Conservation (phyloP, 345 rosid genomes). For the Salix viminalis region DNA sequence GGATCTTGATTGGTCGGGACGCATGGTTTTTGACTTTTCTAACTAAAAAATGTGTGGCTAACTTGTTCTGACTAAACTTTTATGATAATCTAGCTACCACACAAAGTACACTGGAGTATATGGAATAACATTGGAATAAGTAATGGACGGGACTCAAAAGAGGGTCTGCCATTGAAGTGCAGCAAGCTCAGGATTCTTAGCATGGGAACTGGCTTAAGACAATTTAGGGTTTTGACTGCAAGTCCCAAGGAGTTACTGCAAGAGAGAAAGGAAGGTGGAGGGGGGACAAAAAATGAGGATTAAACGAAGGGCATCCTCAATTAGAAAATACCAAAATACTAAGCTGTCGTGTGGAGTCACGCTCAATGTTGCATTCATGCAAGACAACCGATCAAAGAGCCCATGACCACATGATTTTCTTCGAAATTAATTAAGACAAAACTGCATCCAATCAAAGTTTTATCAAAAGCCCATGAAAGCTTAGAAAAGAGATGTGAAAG, state of each 20-base stretch:
- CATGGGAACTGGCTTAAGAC: not conserved
- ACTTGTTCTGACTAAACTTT: not conserved
- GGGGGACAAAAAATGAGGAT: constrained; percentile 28
- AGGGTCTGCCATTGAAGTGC: not conserved
- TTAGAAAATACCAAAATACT: constrained; percentile 36
- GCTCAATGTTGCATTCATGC: constrained; percentile 41
- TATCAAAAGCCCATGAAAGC: constrained; percentile 7
- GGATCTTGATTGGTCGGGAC: not conserved
- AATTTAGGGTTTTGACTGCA: not conserved
- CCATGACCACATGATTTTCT: constrained; percentile 24
- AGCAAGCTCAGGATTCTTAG: not conserved
- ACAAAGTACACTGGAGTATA: not conserved
- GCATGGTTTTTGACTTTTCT: not conserved
- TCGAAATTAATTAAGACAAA: constrained; percentile 16
- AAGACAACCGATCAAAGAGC: constrained; percentile 42
- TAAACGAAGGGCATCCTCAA: constrained; percentile 34
- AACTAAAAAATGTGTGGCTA: not conserved
- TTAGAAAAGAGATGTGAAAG: not conserved
- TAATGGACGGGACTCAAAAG: not conserved
- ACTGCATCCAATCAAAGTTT: constrained; percentile 18
- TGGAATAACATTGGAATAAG: not conserved
- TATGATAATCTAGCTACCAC: not conserved
- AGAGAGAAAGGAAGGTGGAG: constrained; percentile 30
- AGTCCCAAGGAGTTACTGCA: constrained; percentile 1
- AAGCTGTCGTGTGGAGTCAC: constrained; percentile 38